Conservation (phyloP, 2,329 filamentous ascomycete genomes). For the Aspergillus texensis region DNA sequence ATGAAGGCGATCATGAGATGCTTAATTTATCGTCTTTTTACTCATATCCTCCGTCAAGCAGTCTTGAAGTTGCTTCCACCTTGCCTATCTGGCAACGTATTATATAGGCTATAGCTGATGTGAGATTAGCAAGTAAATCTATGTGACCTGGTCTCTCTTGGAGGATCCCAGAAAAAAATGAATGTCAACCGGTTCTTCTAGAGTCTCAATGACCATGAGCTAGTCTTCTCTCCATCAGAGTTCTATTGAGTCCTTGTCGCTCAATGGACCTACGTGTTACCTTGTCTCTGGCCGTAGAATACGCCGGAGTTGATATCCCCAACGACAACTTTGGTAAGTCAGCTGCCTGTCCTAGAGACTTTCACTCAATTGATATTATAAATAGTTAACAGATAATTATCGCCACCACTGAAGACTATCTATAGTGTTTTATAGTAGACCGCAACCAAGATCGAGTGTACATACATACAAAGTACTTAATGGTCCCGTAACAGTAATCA, state of each 20-base stretch:
- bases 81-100: background rate
- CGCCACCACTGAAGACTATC: no score
- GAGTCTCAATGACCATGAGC: background rate
- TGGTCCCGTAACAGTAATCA: conserved; percentile 8
- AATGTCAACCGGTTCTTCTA: background rate
- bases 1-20: background rate
- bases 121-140: background rate
- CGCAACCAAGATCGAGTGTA: background rate
- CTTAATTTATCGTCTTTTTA: background rate
- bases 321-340: background rate
- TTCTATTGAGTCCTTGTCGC: background rate
- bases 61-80: background rate
- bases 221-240: background rate
- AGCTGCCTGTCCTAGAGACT: background rate
- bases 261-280: no score
- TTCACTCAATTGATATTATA: background rate
- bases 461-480: background rate
- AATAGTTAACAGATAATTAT: background rate
- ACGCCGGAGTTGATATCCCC: background rate
- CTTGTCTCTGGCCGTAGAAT: background rate
- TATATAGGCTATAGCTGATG: background rate
- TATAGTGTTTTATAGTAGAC: background rate
- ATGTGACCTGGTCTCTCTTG: background rate
- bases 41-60: background rate
- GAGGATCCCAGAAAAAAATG: background rate